These are phyloP conservation scores for Alternaria sp. DNA, from an alignment of 2,329 filamentous ascomycete species.

Conservation along the genomic window DNA sequence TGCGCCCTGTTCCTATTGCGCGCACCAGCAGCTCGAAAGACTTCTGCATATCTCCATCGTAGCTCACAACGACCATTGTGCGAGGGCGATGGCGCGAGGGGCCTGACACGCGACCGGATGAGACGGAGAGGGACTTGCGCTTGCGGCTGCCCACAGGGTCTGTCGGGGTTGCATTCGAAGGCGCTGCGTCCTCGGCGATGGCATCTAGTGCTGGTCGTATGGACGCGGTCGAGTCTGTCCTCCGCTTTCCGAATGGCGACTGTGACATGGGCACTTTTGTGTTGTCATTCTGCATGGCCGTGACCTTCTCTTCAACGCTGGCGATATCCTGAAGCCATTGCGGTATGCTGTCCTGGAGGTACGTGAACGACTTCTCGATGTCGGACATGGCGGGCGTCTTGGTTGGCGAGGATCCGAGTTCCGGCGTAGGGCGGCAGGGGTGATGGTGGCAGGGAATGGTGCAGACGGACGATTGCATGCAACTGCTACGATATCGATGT, in stretches of 20 bases:
- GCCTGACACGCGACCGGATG: conserved; percentile 51
- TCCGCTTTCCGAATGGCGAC: conserved; percentile 41
- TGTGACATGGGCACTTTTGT: conserved; percentile 37
- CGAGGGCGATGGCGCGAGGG: conserved; percentile 71
- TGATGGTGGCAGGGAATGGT: conserved; percentile 6
- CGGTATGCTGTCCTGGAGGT: conserved; percentile 50
- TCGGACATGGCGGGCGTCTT: conserved; percentile 47
- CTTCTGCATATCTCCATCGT: conserved; percentile 86
- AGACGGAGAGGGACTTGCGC: conserved; percentile 55
- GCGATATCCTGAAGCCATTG: conserved; percentile 49
- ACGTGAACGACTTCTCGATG: conserved; percentile 49
- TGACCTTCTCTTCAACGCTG: conserved; percentile 44
- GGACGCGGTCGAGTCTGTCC: conserved; percentile 50
- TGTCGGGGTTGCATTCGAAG: conserved; percentile 24
- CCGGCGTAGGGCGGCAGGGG: neutral
- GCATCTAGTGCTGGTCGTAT: conserved; percentile 38
- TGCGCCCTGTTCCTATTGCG: conserved; percentile 80
- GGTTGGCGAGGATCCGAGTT: neutral
- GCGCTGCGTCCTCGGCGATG: conserved; percentile 30
- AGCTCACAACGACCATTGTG: conserved; percentile 87
- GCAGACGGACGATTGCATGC: conserved; percentile 12
- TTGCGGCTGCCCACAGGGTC: conserved; percentile 45
- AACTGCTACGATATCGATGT: conserved; percentile 8
- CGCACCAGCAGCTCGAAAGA: conserved; percentile 85
- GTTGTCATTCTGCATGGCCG: conserved; percentile 46